These are phyloP conservation scores for Rhodamnia rubescens DNA, from an alignment of 345 rosid genomes.

Conservation along the genomic window DNA sequence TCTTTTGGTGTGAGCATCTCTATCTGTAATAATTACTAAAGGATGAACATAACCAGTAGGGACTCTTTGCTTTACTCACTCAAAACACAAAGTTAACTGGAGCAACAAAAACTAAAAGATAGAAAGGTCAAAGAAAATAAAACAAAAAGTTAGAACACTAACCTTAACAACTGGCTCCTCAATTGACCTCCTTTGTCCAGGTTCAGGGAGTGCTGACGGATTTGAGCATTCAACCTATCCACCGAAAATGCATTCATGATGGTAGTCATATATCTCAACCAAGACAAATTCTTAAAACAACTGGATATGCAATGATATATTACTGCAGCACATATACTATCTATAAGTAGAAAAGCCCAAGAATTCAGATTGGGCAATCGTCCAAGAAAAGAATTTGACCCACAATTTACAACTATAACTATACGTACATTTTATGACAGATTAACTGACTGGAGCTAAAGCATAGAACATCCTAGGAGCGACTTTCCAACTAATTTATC, in stretches of 20 bases:
- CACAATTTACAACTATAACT: neutral
- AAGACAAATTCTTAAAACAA: neutral
- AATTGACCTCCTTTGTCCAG: constrained; percentile 76
- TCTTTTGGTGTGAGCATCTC: constrained; percentile 98
- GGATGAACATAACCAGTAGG: neutral
- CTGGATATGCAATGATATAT: neutral
- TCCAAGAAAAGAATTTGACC: neutral
- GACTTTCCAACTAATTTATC: neutral
- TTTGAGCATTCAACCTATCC: constrained; percentile 88
- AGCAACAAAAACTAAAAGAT: neutral
- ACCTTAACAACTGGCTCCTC: constrained; percentile 98
- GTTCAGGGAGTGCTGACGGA: constrained; percentile 94
- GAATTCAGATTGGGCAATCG: neutral
- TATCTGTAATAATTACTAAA: constrained; percentile 40
- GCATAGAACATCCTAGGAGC: neutral
- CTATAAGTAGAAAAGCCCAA: neutral
- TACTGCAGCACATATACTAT: neutral
- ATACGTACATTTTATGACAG: neutral
- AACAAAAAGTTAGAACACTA: neutral
- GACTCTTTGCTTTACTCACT: neutral
- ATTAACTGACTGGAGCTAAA: neutral
- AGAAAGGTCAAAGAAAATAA: neutral
- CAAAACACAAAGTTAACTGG: neutral
- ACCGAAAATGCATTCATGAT: neutral
- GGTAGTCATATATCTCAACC: constrained; percentile 5